Evolutionary conservation across 108 stramenopile genomes (phyloP).

Genomic region (Nitzschia sp.): DNA sequence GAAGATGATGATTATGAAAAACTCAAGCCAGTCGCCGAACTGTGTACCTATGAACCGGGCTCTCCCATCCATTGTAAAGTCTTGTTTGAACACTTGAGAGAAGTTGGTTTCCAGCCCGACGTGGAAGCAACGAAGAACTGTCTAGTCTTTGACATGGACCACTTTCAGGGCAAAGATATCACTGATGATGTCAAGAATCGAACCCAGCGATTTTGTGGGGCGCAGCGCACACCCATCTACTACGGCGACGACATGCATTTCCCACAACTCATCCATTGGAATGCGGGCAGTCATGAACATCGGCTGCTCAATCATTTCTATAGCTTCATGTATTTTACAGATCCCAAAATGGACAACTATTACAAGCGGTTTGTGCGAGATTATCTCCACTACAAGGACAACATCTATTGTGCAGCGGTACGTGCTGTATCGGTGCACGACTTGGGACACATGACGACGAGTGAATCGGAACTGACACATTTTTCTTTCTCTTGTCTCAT

Average conservation of each 20-base stretch:
- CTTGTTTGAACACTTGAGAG: slow-evolving; percentile 24
- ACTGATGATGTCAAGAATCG: slow-evolving; percentile 39
- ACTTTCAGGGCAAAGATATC: slow-evolving; percentile 39
- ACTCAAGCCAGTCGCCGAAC: slow-evolving; percentile 28
- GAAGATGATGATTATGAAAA: slow-evolving; percentile 26
- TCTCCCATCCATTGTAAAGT: slow-evolving; percentile 33
- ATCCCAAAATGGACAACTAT: slow-evolving; percentile 67
- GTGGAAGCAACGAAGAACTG: slow-evolving; percentile 44
- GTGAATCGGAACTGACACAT: not conserved
- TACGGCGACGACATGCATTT: slow-evolving; percentile 42
- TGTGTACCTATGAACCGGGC: slow-evolving; percentile 24
- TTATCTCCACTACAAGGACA: slow-evolving; percentile 79
- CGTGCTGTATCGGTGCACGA: not conserved
- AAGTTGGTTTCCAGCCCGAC: slow-evolving; percentile 38
- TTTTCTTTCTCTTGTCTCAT: not conserved
- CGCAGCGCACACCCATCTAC: slow-evolving; percentile 32
- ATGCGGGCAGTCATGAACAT: slow-evolving; percentile 44
- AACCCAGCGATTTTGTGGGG: slow-evolving; percentile 52
- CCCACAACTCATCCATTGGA: slow-evolving; percentile 73
- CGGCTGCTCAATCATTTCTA: slow-evolving; percentile 85
- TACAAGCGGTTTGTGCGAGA: slow-evolving; percentile 81
- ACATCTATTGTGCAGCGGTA: slow-evolving; percentile 80
- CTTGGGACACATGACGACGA: not conserved
- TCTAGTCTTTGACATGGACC: slow-evolving; percentile 62
- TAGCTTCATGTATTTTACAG: slow-evolving; percentile 76